A percentile compares a stretch with the other conserved stretches of the same genome.
Evolutionary conservation across 148 eudicot genomes (phyloP).

Genomic region (Rhododendron griersonianum): DNA sequence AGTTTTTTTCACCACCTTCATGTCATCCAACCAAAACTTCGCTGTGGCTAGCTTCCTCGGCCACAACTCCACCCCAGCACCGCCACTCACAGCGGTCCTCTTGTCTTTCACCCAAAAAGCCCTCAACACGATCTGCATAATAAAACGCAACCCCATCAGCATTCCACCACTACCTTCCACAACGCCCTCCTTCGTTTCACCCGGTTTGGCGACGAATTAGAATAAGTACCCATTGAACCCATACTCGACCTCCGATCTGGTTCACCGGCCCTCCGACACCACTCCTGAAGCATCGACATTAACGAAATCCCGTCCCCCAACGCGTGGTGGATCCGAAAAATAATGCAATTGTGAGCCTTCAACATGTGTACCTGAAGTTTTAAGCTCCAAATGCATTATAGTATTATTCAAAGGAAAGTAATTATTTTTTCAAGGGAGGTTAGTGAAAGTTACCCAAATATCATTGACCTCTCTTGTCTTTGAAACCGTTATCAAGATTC

Average conservation of each 20-base stretch:
- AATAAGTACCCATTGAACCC: not conserved
- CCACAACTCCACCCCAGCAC: constrained; percentile 80
- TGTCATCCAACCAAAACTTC: constrained; percentile 54
- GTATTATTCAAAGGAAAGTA: too few species aligned
- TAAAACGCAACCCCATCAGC: constrained; percentile 42
- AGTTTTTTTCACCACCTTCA: constrained; percentile 53
- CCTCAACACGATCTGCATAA: constrained; percentile 37
- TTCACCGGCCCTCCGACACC: constrained; percentile 28
- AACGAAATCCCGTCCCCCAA: constrained; percentile 77
- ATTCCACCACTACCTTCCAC: constrained; percentile 29
- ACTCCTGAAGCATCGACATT: constrained; percentile 51
- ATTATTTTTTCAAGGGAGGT: too few species aligned
- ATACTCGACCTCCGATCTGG: constrained; percentile 17
- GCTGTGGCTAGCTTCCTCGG: constrained; percentile 59
- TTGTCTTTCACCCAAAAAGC: constrained; percentile 47
- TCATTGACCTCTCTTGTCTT: too few species aligned
- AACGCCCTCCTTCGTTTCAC: not conserved
- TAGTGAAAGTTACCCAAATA: too few species aligned
- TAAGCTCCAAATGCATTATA: too few species aligned
- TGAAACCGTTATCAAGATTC: too few species aligned
- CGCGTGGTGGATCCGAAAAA: constrained; percentile 66
- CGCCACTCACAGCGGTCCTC: constrained; percentile 59
- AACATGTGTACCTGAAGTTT: constrained; percentile 34
- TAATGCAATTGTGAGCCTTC: constrained; percentile 32
- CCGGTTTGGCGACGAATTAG: constrained; percentile 5